phyloP scores from a whole-genome alignment of 768 basidiomycete species.

The Hypholoma fasciculare region DNA sequence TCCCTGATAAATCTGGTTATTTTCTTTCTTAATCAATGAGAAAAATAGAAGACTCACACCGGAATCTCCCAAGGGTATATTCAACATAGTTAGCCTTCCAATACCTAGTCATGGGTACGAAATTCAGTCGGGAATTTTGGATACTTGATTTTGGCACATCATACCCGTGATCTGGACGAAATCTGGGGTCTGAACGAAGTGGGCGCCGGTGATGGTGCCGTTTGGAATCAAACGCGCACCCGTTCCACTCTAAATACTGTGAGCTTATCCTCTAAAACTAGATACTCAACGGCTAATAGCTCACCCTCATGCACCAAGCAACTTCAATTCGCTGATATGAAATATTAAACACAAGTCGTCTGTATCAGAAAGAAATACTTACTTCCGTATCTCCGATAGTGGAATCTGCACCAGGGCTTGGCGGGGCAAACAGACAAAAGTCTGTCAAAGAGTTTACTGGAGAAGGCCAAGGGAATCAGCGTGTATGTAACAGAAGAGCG shows the following conservation, averaged over 20 bases:
- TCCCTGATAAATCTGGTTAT: constrained; percentile 8
- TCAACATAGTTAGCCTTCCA: constrained; percentile 66
- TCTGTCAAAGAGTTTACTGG: constrained; percentile 60
- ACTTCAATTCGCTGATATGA: constrained; percentile 38
- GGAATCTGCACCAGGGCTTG: constrained; percentile 48
- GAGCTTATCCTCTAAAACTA: neutral
- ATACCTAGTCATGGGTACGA: constrained; percentile 38
- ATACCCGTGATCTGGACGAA: constrained; percentile 71
- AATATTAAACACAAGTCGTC: constrained; percentile 9
- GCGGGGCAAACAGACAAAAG: constrained; percentile 44
- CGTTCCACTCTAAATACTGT: constrained; percentile 44
- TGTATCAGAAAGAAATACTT: neutral
- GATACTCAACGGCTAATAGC: neutral
- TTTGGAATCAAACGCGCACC: constrained; percentile 72
- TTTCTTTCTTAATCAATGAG: neutral
- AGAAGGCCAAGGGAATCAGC: neutral
- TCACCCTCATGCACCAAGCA: constrained; percentile 43
- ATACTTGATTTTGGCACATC: neutral
- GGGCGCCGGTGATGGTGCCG: constrained; percentile 67
- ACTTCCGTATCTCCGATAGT: constrained; percentile 66
- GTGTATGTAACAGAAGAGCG: neutral
- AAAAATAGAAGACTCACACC: constrained; percentile 38
- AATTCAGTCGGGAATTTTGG: neutral
- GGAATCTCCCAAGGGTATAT: constrained; percentile 58
- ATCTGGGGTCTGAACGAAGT: constrained; percentile 73